Evolutionary conservation across 768 basidiomycete genomes (phyloP).

Genomic region (Leccinellum rugosiceps): DNA sequence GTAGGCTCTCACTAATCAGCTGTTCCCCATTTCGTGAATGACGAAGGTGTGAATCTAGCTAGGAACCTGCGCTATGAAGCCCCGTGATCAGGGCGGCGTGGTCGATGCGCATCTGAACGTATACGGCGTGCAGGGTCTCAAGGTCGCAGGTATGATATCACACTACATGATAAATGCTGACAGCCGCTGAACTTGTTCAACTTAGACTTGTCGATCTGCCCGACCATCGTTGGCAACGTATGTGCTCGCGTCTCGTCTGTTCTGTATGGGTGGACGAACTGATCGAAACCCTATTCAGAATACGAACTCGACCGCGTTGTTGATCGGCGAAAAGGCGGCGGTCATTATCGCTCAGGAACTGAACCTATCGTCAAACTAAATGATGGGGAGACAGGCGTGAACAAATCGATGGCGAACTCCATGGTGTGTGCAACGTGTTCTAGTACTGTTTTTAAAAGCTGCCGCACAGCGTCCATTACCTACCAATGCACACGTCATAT

Average conservation of each 20-base stretch:
- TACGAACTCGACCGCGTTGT: slow-evolving; percentile 14
- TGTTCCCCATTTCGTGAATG: not conserved
- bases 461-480: not conserved
- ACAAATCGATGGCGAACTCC: not conserved
- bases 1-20: not conserved
- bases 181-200: not conserved
- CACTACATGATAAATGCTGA: not conserved
- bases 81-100: slow-evolving; percentile 55
- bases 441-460: not conserved
- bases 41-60: not conserved
- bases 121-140: slow-evolving; percentile 56
- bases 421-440: not conserved
- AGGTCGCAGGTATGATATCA: slow-evolving; percentile 51
- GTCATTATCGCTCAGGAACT: slow-evolving; percentile 13
- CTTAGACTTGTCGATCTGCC: slow-evolving; percentile 5
- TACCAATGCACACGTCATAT: not conserved
- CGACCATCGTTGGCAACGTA: slow-evolving; percentile 3
- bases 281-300: slow-evolving; percentile 3
- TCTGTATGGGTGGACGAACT: not conserved
- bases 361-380: not conserved
- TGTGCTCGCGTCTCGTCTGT: not conserved
- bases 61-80: slow-evolving; percentile 71
- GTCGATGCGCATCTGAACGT: slow-evolving; percentile 61
- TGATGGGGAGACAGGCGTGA: not conserved
- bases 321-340: slow-evolving; percentile 18